Percentiles rank a stretch among this genome's conserved stretches.
These are phyloP conservation scores for Schizosaccharomyces octosporus DNA, from an alignment of 805 yeast species.

Conservation along the genomic window DNA sequence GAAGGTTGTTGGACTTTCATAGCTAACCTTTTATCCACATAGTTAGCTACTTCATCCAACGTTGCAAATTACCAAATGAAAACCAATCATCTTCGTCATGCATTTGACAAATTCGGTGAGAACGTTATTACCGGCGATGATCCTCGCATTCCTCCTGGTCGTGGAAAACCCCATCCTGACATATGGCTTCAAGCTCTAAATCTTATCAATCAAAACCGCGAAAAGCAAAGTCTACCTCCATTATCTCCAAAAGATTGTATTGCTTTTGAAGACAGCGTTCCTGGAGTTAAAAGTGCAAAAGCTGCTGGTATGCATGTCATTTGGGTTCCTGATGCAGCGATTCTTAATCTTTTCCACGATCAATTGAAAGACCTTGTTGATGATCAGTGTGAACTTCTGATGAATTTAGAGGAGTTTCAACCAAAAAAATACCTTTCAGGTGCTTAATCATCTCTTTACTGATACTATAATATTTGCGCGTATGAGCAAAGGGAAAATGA, in stretches of 20 bases:
- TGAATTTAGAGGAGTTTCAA: slow-evolving; percentile 29
- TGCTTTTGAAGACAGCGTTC: slow-evolving; percentile 85
- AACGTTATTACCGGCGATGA: slow-evolving; percentile 79
- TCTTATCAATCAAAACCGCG: slow-evolving; percentile 33
- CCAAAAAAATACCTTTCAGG: slow-evolving; percentile 4
- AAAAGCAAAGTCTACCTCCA: slow-evolving; percentile 14
- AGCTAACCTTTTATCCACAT: neutral
- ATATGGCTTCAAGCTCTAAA: slow-evolving; percentile 69
- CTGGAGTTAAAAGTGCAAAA: slow-evolving; percentile 69
- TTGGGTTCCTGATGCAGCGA: slow-evolving; percentile 81
- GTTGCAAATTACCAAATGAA: slow-evolving; percentile 37
- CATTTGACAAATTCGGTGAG: slow-evolving; percentile 34
- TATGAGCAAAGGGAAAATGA: no score
- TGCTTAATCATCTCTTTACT: no score
- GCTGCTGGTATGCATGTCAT: slow-evolving; percentile 68
- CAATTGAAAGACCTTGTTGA: slow-evolving; percentile 25
- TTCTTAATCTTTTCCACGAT: slow-evolving; percentile 28
- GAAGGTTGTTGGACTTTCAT: no score
- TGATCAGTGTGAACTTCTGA: slow-evolving; percentile 31
- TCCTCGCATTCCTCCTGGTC: slow-evolving; percentile 51
- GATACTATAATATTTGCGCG: no score
- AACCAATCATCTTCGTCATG: slow-evolving; percentile 41
- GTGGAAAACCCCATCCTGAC: slow-evolving; percentile 86
- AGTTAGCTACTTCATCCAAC: slow-evolving; percentile 64
- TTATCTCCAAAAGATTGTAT: slow-evolving; percentile 58